Evolutionary conservation across 1,139 yeast species (phyloP).

Genomic region (Fermentozyma sake): DNA sequence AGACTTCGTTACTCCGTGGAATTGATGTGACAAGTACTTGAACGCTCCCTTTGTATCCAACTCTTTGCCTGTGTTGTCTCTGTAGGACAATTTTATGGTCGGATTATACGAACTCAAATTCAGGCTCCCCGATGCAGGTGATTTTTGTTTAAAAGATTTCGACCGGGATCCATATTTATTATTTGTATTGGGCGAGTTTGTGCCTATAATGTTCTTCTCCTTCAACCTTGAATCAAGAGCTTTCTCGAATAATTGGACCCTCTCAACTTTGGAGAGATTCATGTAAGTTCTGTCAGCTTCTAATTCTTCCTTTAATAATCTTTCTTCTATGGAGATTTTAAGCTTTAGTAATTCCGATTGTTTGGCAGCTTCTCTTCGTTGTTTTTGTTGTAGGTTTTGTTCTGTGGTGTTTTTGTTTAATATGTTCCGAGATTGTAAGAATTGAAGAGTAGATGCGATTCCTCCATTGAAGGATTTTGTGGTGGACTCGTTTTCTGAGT

Average conservation of each 20-base stretch:
- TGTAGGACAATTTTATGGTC: slow-evolving; percentile 56
- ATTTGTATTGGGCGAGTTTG: slow-evolving; percentile 7
- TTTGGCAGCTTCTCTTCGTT: slow-evolving; percentile 25
- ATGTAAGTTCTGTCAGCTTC: slow-evolving; percentile 26
- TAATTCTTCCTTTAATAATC: slow-evolving; percentile 38
- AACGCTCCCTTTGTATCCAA: slow-evolving; percentile 75
- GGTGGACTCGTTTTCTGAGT: slow-evolving; percentile 7
- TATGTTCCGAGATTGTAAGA: slow-evolving; percentile 46
- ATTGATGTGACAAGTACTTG: slow-evolving; percentile 78
- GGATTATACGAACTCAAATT: slow-evolving; percentile 56
- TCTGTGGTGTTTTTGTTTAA: slow-evolving; percentile 14
- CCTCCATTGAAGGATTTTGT: slow-evolving; percentile 43
- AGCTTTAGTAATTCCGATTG: slow-evolving; percentile 31
- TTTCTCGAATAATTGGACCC: slow-evolving; percentile 23
- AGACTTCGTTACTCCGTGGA: slow-evolving; percentile 86
- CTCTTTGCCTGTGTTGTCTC: slow-evolving; percentile 66
- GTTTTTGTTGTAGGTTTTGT: slow-evolving; percentile 13
- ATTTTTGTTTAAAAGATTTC: no score
- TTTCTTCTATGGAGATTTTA: slow-evolving; percentile 33
- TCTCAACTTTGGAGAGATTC: slow-evolving; percentile 26
- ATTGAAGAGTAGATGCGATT: slow-evolving; percentile 53
- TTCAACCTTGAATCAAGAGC: slow-evolving; percentile 27
- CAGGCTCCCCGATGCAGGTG: no score
- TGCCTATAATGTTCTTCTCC: slow-evolving; percentile 24
- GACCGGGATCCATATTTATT: no score